phyloP scores from a whole-genome alignment of 169 alveolate genomes.

The Cryptosporidium felis region DNA sequence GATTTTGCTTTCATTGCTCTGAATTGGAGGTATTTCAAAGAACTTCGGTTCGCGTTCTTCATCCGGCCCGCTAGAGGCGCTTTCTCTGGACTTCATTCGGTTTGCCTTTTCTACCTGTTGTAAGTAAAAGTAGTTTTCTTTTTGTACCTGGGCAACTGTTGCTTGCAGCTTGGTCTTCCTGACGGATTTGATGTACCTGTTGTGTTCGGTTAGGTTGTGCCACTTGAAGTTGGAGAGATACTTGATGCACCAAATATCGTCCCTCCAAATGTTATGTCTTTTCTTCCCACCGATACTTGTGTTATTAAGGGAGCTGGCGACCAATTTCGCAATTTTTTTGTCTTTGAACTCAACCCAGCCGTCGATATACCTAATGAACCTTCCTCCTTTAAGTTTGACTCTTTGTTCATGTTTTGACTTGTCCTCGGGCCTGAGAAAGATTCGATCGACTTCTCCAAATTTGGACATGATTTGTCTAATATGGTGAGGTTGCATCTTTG shows the following conservation, averaged over 20 bases:
- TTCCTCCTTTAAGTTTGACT: constrained; percentile 77
- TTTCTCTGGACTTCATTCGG: neutral
- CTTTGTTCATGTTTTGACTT: constrained; percentile 74
- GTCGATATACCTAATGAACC: constrained; percentile 79
- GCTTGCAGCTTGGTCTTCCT: constrained; percentile 80
- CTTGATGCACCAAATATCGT: constrained; percentile 90
- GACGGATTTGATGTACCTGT: constrained; percentile 79
- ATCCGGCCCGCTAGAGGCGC: neutral
- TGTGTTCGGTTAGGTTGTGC: constrained; percentile 84
- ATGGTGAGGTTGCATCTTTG: constrained; percentile 84
- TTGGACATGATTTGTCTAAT: constrained; percentile 80
- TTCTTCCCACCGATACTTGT: constrained; percentile 89
- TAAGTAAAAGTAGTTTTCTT: constrained; percentile 78
- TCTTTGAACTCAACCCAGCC: constrained; percentile 91
- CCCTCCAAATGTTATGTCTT: constrained; percentile 86
- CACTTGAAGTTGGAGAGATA: constrained; percentile 90
- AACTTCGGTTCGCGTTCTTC: neutral
- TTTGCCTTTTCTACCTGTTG: constrained; percentile 76
- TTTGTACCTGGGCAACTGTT: constrained; percentile 76
- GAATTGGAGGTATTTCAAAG: neutral
- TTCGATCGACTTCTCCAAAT: constrained; percentile 82
- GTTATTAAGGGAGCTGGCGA: constrained; percentile 86
- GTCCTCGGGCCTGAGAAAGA: constrained; percentile 84
- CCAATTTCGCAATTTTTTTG: constrained; percentile 88
- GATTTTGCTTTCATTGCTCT: constrained; percentile 60